Base-by-base conservation (phyloP, 805 yeast species). In the Suhomyces kilbournensis region DNA sequence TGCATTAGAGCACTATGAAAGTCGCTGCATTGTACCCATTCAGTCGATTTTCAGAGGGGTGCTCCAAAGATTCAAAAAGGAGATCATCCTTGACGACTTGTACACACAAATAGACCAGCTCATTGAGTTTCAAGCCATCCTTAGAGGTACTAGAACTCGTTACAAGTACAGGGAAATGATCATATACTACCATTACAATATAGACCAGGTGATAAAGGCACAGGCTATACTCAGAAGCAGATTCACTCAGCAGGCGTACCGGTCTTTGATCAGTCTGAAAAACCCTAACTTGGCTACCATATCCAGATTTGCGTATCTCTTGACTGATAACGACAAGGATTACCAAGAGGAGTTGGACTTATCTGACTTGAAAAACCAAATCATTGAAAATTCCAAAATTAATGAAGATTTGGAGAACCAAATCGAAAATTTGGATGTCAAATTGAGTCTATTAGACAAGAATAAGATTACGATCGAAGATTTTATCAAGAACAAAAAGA, bases 231-330 rank as follows among this genome's bases (percentile, higher is more conserved):
- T 93, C 51, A 80, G 91, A 52, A 85, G 90, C 30, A 75, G 78
- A 57, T 79, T 82, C 50, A 85, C 86, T 53, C 85, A 85, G 10
- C 77, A 74, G 32, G 94, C 96, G 1, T 94, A 90, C 68, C 80
- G 79, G 53, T 81, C 88, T 2, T 72, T 94, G 52, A 81, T 89
- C 47, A 78, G 81, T 8, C 83, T 81, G 66, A 80, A 78, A 38
- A 85, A 88, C 60, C 97, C 98, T 0, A 88, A 96, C 0, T 69
- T 94, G 47, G 71, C 84, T 30, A 88, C 90, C 0, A 85, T 94
- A 22, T 80, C 84, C 59, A 84, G 83, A 52, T 94, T 91, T 68
- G 88, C 92, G 2, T 81, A 83, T 58, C 69, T 94, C 42, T 69
- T 94, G 44, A 85, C 87, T 53, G 90, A 85, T 56, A 83, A 81